Conservation (phyloP, 2,329 filamentous ascomycete species). For the Elsinoe ampelina region DNA sequence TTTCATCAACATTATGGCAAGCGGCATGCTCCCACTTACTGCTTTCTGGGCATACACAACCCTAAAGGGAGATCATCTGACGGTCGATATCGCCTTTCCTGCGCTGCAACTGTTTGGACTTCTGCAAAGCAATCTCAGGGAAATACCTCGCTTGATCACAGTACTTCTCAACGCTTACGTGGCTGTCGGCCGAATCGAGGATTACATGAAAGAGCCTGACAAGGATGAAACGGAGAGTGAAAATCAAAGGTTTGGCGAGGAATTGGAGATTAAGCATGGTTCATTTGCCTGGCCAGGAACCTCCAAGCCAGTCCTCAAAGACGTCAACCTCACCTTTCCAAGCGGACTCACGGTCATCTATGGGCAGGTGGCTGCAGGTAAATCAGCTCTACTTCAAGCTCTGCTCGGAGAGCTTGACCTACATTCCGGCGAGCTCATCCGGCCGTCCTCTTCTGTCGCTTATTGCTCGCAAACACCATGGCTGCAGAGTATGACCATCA, state of each 20-base stretch:
- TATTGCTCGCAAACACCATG: conserved; percentile 59
- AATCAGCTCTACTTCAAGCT: conserved; percentile 52
- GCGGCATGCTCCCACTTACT: conserved; percentile 66
- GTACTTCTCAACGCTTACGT: conserved; percentile 74
- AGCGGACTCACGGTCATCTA: conserved; percentile 50
- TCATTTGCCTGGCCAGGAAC: conserved; percentile 74
- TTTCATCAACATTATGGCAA: conserved; percentile 62
- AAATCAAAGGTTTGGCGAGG: conserved; percentile 24
- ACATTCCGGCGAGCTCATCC: conserved; percentile 40
- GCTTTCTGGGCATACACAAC: conserved; percentile 76
- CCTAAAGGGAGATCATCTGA: conserved; percentile 56
- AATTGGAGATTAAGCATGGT: conserved; percentile 49
- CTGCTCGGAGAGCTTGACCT: conserved; percentile 51
- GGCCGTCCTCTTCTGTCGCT: conserved; percentile 48
- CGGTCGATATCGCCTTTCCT: conserved; percentile 77
- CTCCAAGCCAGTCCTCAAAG: conserved; percentile 43
- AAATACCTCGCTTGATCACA: conserved; percentile 66
- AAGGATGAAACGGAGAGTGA: conserved; percentile 40
- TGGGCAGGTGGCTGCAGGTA: conserved; percentile 56
- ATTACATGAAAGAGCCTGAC: conserved; percentile 79
- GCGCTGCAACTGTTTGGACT: conserved; percentile 72
- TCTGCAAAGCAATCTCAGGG: conserved; percentile 62
- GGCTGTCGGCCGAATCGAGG: conserved; percentile 69
- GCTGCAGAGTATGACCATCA: conserved; percentile 61
- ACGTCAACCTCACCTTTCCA: conserved; percentile 47